Conservation (phyloP, 108 stramenopile species). For the Bacterosira constricta region DNA sequence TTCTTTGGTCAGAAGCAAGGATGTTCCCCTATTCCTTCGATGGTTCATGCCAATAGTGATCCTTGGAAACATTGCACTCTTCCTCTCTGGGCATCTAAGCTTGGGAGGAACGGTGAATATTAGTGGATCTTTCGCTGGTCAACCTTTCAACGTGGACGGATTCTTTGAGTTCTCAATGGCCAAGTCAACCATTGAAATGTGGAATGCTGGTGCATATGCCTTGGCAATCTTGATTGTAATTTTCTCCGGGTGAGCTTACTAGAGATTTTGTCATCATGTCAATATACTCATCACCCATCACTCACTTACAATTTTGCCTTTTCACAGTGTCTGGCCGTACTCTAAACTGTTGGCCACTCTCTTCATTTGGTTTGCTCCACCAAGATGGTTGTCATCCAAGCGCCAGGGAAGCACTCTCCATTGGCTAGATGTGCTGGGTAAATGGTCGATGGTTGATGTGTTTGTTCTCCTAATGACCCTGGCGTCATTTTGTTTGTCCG, state of each 20-base stretch:
- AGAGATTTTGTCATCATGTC: slow-evolving; percentile 38
- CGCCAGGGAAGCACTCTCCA: slow-evolving; percentile 59
- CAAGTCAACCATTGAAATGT: slow-evolving; percentile 69
- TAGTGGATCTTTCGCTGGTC: slow-evolving; percentile 62
- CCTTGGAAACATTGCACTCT: slow-evolving; percentile 74
- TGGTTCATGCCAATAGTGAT: slow-evolving; percentile 64
- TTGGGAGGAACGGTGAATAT: slow-evolving; percentile 69
- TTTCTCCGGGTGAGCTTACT: slow-evolving; percentile 82
- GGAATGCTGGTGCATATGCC: slow-evolving; percentile 64
- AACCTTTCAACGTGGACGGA: slow-evolving; percentile 55
- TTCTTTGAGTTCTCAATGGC: slow-evolving; percentile 81
- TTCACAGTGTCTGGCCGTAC: slow-evolving; percentile 88
- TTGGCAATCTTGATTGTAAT: slow-evolving; percentile 73
- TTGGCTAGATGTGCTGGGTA: slow-evolving; percentile 82
- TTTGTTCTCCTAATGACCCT: slow-evolving; percentile 74
- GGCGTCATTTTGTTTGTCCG: slow-evolving; percentile 70
- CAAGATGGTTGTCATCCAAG: slow-evolving; percentile 49
- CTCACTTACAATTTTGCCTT: slow-evolving; percentile 56
- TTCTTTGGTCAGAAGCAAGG: slow-evolving; percentile 55
- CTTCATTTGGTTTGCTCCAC: slow-evolving; percentile 71
- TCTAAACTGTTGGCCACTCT: slow-evolving; percentile 71
- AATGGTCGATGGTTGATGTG: slow-evolving; percentile 71
- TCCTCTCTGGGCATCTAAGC: slow-evolving; percentile 75
- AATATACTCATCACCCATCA: not conserved
- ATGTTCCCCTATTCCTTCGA: slow-evolving; percentile 54